Evolutionary conservation across 306 rosid species (phyloP).

Genomic region (Oxytropis ochrocephala): DNA sequence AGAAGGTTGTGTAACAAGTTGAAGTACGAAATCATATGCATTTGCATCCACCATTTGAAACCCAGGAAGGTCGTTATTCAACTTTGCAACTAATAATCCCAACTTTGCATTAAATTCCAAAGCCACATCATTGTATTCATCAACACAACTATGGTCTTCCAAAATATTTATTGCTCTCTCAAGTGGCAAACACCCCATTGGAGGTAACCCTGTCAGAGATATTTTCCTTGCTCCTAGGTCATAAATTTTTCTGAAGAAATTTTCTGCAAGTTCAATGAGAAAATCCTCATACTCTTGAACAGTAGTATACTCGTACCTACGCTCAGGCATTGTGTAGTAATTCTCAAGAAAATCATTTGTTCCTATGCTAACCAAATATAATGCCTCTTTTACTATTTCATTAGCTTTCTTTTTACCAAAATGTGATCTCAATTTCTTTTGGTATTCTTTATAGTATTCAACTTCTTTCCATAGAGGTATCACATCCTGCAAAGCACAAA

Average conservation of each 20-base stretch:
- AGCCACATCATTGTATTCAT: slow-evolving; percentile 40
- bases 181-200: slow-evolving; percentile 66
- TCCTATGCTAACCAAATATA: slow-evolving; percentile 55
- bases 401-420: slow-evolving; percentile 38
- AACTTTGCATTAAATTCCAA: slow-evolving; percentile 49
- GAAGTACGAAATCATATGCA: slow-evolving; percentile 13
- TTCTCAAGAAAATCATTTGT: slow-evolving; percentile 64
- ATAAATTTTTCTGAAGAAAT: slow-evolving; percentile 37
- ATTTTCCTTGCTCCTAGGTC: slow-evolving; percentile 50
- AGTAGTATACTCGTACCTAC: slow-evolving; percentile 26
- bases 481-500: slow-evolving; percentile 25
- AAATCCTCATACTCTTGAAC: slow-evolving; percentile 43
- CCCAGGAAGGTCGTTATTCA: slow-evolving; percentile 38
- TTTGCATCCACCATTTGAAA: slow-evolving; percentile 35
- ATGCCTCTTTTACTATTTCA: slow-evolving; percentile 32
- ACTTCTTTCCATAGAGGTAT: slow-evolving; percentile 74
- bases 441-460: slow-evolving; percentile 54
- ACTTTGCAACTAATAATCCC: slow-evolving; percentile 28
- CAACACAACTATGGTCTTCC: slow-evolving; percentile 34
- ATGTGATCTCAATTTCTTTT: slow-evolving; percentile 26
- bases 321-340: slow-evolving; percentile 30
- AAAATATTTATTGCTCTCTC: slow-evolving; percentile 42
- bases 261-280: slow-evolving; percentile 37
- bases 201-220: slow-evolving; percentile 52
- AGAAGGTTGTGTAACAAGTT: slow-evolving; percentile 42